Conservation (phyloP, 208 protist species). For the Crithidia brevicula region DNA sequence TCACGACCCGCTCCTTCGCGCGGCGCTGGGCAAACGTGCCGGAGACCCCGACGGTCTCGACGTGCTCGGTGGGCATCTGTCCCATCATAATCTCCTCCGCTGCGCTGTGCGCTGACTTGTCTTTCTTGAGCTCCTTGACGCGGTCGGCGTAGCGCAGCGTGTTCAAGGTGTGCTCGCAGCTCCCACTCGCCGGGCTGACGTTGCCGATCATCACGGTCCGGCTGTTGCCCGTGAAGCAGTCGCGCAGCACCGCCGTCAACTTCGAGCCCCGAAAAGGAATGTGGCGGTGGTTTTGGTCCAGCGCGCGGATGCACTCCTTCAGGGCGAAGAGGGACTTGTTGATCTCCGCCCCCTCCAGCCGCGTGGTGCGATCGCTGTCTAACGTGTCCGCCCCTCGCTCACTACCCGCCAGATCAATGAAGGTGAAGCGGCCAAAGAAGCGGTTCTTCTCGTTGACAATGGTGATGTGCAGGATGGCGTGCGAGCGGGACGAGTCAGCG, state of each 20-base stretch:
- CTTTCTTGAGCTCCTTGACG: constrained; percentile 94
- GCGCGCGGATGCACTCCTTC: constrained; percentile 88
- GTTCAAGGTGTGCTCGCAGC: constrained; percentile 86
- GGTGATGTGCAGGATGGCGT: constrained; percentile 95
- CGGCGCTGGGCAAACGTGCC: constrained; percentile 82
- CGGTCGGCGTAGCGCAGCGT: constrained; percentile 89
- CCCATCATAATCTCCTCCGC: constrained; percentile 95
- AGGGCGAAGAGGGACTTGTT: constrained; percentile 92
- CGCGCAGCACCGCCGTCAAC: constrained; percentile 92
- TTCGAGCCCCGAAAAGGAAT: constrained; percentile 94
- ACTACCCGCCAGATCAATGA: constrained; percentile 95
- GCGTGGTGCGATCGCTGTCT: constrained; percentile 76
- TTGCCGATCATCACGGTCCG: constrained; percentile 95
- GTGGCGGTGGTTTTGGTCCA: constrained; percentile 86
- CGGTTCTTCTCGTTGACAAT: constrained; percentile 84
- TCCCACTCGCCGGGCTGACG: constrained; percentile 84
- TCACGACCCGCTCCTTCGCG: constrained; percentile 65
- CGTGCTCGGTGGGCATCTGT: constrained; percentile 87
- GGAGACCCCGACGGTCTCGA: constrained; percentile 80
- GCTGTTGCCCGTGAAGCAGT: constrained; percentile 92
- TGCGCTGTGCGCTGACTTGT: constrained; percentile 71
- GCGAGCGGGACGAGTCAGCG: constrained; percentile 92
- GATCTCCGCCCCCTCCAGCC: constrained; percentile 90
- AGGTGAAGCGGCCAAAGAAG: constrained; percentile 90
- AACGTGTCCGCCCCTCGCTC: constrained; percentile 86